Conservation (phyloP, 306 rosid genomes). For the Luffa acutangula region DNA sequence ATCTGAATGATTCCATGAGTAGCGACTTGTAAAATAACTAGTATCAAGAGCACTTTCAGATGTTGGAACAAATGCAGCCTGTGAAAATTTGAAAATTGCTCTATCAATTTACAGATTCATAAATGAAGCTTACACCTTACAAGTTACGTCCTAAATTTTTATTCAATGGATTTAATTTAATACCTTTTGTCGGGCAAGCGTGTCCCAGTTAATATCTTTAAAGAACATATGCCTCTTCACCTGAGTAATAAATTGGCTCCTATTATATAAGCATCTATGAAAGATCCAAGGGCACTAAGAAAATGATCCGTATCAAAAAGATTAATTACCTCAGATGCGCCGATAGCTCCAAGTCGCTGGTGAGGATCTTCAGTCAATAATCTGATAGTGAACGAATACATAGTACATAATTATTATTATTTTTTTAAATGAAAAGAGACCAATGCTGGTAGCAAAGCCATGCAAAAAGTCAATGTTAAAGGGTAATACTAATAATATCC, state of each 20-base stretch:
- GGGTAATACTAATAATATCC: no score
- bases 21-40: constrained; percentile 91
- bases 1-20: constrained; percentile 74
- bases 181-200: constrained; percentile 98
- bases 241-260: constrained; percentile 31
- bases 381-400: constrained; percentile 22
- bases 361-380: constrained; percentile 90
- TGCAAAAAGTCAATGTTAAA: neutral
- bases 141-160: no score
- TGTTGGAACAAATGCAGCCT: constrained; percentile 99
- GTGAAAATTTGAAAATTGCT: constrained; percentile 17
- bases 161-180: no score
- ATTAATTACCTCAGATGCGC: constrained; percentile 76
- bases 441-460: no score
- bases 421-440: no score
- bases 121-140: constrained; percentile 3
- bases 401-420: no score
- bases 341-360: constrained; percentile 93
- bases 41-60: constrained; percentile 94
- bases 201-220: constrained; percentile 97
- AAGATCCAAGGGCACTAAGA: constrained; percentile 12
- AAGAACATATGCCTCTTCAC: constrained; percentile 90
- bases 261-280: constrained; percentile 12
- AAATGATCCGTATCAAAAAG: neutral
- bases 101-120: constrained; percentile 2